phyloP scores from a whole-genome alignment of 139 green algal genomes.

The Deuterostichococcus epilithicus region DNA sequence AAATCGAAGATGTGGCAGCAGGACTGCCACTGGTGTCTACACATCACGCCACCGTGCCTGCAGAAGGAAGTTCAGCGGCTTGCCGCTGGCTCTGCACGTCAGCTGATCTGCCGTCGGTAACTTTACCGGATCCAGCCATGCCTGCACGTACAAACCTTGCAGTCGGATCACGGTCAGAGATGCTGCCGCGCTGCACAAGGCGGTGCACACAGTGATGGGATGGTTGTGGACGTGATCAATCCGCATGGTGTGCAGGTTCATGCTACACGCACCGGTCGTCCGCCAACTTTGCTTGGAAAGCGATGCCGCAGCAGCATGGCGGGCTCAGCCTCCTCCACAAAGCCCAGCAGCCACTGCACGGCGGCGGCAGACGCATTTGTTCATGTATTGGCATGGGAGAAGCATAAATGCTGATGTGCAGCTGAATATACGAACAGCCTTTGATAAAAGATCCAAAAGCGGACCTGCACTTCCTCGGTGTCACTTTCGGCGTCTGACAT shows the following conservation, averaged over 20 bases:
- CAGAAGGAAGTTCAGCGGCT: constrained; percentile 22
- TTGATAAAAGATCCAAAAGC: too few relatives aligned
- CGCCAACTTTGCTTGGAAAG: constrained; percentile 78
- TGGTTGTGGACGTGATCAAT: background rate
- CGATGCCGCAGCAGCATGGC: constrained; percentile 57
- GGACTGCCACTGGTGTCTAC: too few relatives aligned
- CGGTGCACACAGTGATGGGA: background rate
- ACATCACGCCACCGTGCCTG: background rate
- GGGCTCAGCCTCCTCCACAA: background rate
- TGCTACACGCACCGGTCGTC: constrained; percentile 43
- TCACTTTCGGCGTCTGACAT: background rate
- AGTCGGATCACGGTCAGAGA: background rate
- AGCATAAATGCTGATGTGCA: too few relatives aligned
- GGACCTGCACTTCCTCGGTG: background rate
- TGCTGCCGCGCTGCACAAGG: background rate
- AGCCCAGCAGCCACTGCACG: constrained; percentile 1
- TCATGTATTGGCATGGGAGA: background rate
- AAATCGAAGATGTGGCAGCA: too few relatives aligned
- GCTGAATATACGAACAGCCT: too few relatives aligned
- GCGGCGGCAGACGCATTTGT: too few relatives aligned
- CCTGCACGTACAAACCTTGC: constrained; percentile 23
- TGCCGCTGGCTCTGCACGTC: constrained; percentile 40
- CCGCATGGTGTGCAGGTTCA: background rate
- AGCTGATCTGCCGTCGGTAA: constrained; percentile 54
- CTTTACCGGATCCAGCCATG: constrained; percentile 75